These are phyloP conservation scores for Hypoxylon lienhwacheense DNA, from an alignment of 495 filamentous ascomycete species.

Conservation along the genomic window DNA sequence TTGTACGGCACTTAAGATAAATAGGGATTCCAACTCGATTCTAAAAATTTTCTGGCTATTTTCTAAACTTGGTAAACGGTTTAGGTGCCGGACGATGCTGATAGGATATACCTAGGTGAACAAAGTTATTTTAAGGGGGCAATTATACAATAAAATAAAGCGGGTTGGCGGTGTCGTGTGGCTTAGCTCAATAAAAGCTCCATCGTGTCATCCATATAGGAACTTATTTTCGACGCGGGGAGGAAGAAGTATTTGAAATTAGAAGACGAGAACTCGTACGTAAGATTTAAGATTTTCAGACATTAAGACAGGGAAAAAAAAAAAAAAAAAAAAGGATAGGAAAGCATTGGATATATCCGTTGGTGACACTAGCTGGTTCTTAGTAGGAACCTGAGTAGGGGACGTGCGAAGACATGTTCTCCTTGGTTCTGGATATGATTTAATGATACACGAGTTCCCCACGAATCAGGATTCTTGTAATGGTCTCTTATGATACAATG, in stretches of 20 bases:
- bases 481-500: no score
- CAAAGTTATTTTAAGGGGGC: constrained; percentile 28
- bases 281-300: constrained; percentile 21
- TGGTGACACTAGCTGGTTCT: constrained; percentile 13
- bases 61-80: constrained; percentile 21
- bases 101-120: constrained; percentile 3
- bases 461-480: no score
- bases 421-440: neutral
- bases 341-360: no score
- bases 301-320: no score
- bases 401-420: neutral
- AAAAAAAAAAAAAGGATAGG: no score
- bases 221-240: no score
- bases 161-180: constrained; percentile 9
- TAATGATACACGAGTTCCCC: neutral
- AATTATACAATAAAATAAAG: constrained; percentile 10
- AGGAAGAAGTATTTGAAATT: constrained; percentile 3
- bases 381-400: neutral
- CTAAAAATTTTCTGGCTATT: no score
- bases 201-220: no score
- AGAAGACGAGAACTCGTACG: constrained; percentile 8
- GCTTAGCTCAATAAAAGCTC: constrained; percentile 15
- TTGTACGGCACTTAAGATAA: constrained; percentile 6
- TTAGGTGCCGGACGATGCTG: constrained; percentile 8
- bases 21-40: constrained; percentile 28